Evolutionary conservation across 306 rosid species (phyloP).

Genomic region (Pueraria montana): DNA sequence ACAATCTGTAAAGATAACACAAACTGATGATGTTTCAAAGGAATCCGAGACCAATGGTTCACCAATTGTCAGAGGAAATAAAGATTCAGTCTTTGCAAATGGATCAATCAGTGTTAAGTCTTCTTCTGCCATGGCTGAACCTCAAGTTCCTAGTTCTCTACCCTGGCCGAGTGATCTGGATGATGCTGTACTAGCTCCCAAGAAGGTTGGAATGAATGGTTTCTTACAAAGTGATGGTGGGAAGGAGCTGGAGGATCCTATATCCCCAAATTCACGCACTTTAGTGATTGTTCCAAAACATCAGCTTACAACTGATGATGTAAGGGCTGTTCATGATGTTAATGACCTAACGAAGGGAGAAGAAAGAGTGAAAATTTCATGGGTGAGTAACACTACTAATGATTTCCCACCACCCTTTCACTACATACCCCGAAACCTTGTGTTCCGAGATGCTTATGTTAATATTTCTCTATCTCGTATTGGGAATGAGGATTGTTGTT

Average conservation of each 20-base stretch:
- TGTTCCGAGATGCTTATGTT: slow-evolving; percentile 70
- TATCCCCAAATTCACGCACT: slow-evolving; percentile 46
- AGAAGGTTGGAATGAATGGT: slow-evolving; percentile 47
- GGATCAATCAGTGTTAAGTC: slow-evolving; percentile 51
- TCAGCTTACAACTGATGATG: slow-evolving; percentile 55
- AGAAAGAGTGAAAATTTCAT: slow-evolving; percentile 76
- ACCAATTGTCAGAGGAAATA: slow-evolving; percentile 48
- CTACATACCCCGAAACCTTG: slow-evolving; percentile 69
- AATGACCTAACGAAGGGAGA: slow-evolving; percentile 86
- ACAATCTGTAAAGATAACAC: slow-evolving; percentile 54
- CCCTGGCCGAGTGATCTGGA: slow-evolving; percentile 47
- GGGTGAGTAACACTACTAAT: slow-evolving; percentile 66
- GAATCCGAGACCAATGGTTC: slow-evolving; percentile 51
- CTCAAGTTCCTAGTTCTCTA: slow-evolving; percentile 40
- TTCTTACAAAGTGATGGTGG: slow-evolving; percentile 48
- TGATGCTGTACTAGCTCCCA: slow-evolving; percentile 41
- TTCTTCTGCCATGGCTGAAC: slow-evolving; percentile 47
- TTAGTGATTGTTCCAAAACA: slow-evolving; percentile 57
- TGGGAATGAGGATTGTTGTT: slow-evolving; percentile 74
- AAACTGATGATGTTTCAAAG: slow-evolving; percentile 56
- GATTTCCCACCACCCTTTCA: slow-evolving; percentile 70
- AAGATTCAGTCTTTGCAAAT: slow-evolving; percentile 50
- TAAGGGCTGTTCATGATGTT: slow-evolving; percentile 55
- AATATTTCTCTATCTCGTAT: slow-evolving; percentile 70
- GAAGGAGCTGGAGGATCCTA: slow-evolving; percentile 48